Percentiles rank a stretch among this genome's conserved stretches.
Evolutionary conservation across 2,329 filamentous ascomycete genomes (phyloP).

Genomic region (Aspergillus fructus): DNA sequence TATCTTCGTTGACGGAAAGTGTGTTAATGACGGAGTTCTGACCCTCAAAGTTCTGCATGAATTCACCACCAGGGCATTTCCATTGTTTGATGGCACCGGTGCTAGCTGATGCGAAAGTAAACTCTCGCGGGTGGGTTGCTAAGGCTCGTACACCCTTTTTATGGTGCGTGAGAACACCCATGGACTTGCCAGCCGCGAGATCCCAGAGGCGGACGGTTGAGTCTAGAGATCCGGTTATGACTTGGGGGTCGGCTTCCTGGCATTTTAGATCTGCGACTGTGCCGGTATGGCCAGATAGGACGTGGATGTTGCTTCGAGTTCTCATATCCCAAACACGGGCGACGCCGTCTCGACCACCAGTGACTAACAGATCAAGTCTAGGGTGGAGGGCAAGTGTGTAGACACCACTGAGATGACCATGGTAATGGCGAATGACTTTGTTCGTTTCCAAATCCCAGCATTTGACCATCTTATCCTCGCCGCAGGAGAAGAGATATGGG

Average conservation of each 20-base stretch:
- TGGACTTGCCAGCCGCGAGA: conserved; percentile 90
- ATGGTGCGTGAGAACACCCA: conserved; percentile 95
- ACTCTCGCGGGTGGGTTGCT: conserved; percentile 83
- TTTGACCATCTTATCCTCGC: conserved; percentile 99
- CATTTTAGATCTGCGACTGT: conserved; percentile 88
- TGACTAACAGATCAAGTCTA: conserved; percentile 90
- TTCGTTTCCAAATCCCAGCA: conserved; percentile 99
- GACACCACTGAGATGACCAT: conserved; percentile 93
- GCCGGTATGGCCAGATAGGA: conserved; percentile 83
- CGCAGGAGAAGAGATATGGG: conserved; percentile 96
- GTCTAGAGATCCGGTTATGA: conserved; percentile 91
- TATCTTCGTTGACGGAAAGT: conserved; percentile 87
- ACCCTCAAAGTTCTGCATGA: conserved; percentile 98
- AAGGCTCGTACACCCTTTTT: conserved; percentile 93
- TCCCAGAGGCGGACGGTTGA: conserved; percentile 92
- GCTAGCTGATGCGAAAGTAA: conserved; percentile 91
- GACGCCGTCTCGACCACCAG: conserved; percentile 90
- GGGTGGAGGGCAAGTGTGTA: conserved; percentile 93
- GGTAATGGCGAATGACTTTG: conserved; percentile 96
- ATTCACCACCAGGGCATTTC: conserved; percentile 96
- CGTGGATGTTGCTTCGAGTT: conserved; percentile 91
- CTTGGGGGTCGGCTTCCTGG: conserved; percentile 93
- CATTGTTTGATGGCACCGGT: conserved; percentile 97
- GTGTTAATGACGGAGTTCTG: conserved; percentile 97
- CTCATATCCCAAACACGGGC: conserved; percentile 98